Percentiles rank a stretch among this genome's conserved stretches.
Conservation (phyloP, 768 basidiomycete species). For the Gymnopilus dilepis region DNA sequence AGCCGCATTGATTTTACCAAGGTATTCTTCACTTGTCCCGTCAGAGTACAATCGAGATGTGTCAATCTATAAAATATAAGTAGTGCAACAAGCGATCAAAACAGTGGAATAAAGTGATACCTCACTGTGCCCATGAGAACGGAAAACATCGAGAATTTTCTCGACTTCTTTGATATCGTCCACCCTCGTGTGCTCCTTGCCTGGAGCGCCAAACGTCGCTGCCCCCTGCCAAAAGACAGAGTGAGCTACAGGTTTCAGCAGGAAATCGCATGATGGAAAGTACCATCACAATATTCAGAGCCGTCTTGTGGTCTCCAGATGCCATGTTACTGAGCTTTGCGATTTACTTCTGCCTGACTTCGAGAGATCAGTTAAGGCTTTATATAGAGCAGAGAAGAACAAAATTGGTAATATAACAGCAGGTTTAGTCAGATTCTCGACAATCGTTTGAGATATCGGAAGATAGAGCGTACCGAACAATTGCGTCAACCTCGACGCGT, state of each 20-base stretch:
- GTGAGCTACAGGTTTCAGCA: not conserved
- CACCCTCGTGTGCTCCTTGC: conserved; percentile 54
- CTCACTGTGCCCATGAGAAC: conserved; percentile 58
- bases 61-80: conserved; percentile 44
- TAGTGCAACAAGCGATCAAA: conserved; percentile 23
- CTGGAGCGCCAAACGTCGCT: conserved; percentile 58
- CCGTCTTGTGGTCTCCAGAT: conserved; percentile 39
- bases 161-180: conserved; percentile 53
- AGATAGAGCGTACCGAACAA: too few relatives aligned
- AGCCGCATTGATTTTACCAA: conserved; percentile 56
- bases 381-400: too few relatives aligned
- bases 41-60: conserved; percentile 56
- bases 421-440: too few relatives aligned
- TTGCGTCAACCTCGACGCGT: too few relatives aligned
- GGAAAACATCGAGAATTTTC: conserved; percentile 58
- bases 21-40: conserved; percentile 60
- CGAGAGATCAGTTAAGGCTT: too few relatives aligned
- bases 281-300: conserved; percentile 59
- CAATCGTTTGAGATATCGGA: too few relatives aligned
- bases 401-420: too few relatives aligned
- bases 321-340: conserved; percentile 22
- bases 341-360: too few relatives aligned
- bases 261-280: too few relatives aligned
- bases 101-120: conserved; percentile 34
- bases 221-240: conserved; percentile 42